phyloP scores from a whole-genome alignment of 768 basidiomycete species.

The Boletus tylopilopsis region DNA sequence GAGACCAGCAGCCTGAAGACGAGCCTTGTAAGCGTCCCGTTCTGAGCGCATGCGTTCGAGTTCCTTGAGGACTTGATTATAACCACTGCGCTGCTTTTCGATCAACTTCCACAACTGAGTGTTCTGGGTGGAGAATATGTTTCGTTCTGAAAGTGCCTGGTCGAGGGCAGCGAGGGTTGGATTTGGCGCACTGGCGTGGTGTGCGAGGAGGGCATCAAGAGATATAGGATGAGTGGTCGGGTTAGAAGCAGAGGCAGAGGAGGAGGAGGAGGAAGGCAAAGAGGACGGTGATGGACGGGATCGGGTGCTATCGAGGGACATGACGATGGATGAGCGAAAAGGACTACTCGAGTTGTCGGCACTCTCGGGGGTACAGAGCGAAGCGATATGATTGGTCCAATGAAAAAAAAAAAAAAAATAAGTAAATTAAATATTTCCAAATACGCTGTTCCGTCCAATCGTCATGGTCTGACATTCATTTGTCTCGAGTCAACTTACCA shows the following conservation, averaged over 20 bases:
- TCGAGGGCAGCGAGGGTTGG: slow-evolving; percentile 65
- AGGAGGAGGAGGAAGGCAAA: slow-evolving; percentile 28
- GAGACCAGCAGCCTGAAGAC: slow-evolving; percentile 29
- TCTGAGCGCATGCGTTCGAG: slow-evolving; percentile 80
- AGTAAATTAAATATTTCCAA: too few species aligned
- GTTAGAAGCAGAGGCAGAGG: slow-evolving; percentile 24
- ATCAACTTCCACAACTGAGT: slow-evolving; percentile 92
- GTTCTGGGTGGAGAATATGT: slow-evolving; percentile 77
- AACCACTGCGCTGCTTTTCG: slow-evolving; percentile 85
- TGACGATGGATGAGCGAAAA: too few species aligned
- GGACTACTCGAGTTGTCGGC: too few species aligned
- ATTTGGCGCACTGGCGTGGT: slow-evolving; percentile 50
- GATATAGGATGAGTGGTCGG: slow-evolving; percentile 37
- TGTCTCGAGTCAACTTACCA: too few species aligned
- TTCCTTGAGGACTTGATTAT: slow-evolving; percentile 77
- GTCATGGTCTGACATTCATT: too few species aligned
- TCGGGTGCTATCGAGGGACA: slow-evolving; percentile 15
- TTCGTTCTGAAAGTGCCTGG: slow-evolving; percentile 74
- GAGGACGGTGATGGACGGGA: slow-evolving; percentile 26
- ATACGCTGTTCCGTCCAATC: too few species aligned
- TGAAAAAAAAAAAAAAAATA: too few species aligned
- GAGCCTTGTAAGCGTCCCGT: slow-evolving; percentile 58
- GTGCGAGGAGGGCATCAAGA: slow-evolving; percentile 50
- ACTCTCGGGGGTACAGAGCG: too few species aligned
- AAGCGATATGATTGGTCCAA: too few species aligned